These are phyloP conservation scores for Sclerospora graminicola DNA, from an alignment of 352 stramenopile species.

Conservation along the genomic window DNA sequence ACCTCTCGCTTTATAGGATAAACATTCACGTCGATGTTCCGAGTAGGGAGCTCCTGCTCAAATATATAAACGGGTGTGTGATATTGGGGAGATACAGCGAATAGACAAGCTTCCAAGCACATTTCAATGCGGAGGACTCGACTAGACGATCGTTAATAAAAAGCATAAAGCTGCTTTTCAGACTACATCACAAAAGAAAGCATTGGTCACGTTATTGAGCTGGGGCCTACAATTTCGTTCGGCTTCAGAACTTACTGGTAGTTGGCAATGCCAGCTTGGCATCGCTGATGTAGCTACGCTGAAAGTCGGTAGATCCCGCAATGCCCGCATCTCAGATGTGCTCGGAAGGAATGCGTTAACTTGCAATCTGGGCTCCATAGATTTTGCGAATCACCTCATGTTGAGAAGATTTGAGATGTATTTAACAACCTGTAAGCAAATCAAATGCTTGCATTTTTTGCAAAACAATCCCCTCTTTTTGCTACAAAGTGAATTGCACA, in stretches of 20 bases:
- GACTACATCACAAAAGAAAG: slow-evolving; percentile 4
- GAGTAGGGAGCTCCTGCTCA: slow-evolving; percentile 87
- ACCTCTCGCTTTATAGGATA: slow-evolving; percentile 97
- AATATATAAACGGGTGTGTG: slow-evolving; percentile 95
- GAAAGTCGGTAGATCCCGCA: slow-evolving; percentile 29
- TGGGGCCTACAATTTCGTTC: background rate
- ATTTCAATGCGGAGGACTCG: slow-evolving; percentile 86
- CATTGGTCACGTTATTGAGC: background rate
- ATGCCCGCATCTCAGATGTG: slow-evolving; percentile 18
- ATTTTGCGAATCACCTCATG: slow-evolving; percentile 66
- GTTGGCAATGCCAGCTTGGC: too few species aligned
- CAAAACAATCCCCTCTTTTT: slow-evolving; percentile 89
- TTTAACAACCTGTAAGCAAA: too few species aligned
- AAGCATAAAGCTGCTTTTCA: slow-evolving; percentile 85
- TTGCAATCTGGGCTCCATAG: slow-evolving; percentile 55
- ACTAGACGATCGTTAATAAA: slow-evolving; percentile 98
- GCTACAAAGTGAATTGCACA: slow-evolving; percentile 92
- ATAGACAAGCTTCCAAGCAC: slow-evolving; percentile 92
- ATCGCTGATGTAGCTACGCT: slow-evolving; percentile 65
- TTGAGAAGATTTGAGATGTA: slow-evolving; percentile 49
- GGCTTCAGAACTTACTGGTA: slow-evolving; percentile 55
- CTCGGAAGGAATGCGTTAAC: slow-evolving; percentile 46
- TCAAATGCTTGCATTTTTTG: slow-evolving; percentile 62
- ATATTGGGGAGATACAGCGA: slow-evolving; percentile 89
- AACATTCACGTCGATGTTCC: slow-evolving; percentile 98